These are phyloP conservation scores for Acanthamoeba royreba DNA, from an alignment of 208 protist genomes.

Conservation along the genomic window DNA sequence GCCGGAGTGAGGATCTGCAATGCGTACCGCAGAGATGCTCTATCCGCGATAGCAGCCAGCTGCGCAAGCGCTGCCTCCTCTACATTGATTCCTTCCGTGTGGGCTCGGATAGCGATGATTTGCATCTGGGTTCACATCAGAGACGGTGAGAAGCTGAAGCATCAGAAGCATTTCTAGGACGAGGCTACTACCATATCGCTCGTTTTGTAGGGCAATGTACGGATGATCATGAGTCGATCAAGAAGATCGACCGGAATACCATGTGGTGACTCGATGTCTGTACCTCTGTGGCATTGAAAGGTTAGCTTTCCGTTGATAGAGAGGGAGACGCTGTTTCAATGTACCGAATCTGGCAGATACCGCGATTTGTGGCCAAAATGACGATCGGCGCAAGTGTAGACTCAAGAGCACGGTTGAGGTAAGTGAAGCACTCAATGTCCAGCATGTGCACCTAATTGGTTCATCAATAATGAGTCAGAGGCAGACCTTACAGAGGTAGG, in stretches of 20 bases:
- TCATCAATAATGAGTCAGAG: background rate
- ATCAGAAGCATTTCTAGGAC: background rate
- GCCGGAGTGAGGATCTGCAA: conserved; percentile 97
- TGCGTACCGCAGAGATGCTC: conserved; percentile 91
- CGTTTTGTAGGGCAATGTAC: conserved; percentile 94
- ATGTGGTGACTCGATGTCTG: conserved; percentile 96
- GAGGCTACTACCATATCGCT: conserved; percentile 82
- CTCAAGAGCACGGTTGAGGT: conserved; percentile 99
- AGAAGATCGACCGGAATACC: conserved; percentile 99
- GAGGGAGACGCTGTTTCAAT: background rate
- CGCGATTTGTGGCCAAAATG: conserved; percentile 99
- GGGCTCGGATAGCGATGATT: conserved; percentile 93
- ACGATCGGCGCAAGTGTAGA: conserved; percentile 99
- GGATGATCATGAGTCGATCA: conserved; percentile 99
- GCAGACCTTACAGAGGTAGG: background rate
- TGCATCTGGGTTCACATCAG: too few relatives aligned
- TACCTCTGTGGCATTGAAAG: conserved; percentile 84
- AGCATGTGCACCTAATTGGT: conserved; percentile 97
- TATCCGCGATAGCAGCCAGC: conserved; percentile 90
- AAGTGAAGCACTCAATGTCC: conserved; percentile 99
- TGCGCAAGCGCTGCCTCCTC: conserved; percentile 86
- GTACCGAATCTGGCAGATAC: conserved; percentile 85
- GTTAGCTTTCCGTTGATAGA: conserved; percentile 30
- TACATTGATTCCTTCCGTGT: conserved; percentile 94
- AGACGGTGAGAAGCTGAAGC: too few relatives aligned